These are phyloP conservation scores for Aegilops speltoides DNA, from an alignment of 176 grass and related monocot genomes.

Conservation along the genomic window DNA sequence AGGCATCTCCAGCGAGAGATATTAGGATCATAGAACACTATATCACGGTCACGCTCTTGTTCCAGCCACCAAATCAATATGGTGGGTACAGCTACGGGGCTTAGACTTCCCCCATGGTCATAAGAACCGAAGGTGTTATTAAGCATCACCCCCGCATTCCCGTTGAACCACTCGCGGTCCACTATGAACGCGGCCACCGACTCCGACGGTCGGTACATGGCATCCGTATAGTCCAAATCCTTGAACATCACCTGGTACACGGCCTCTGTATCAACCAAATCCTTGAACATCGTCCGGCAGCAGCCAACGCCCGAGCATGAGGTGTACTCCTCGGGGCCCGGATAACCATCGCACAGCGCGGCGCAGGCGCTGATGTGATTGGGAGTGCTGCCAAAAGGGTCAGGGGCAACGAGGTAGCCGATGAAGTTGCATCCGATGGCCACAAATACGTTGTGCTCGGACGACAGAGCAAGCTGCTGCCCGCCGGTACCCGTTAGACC, in stretches of 20 bases:
- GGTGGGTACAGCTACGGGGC: too few species aligned
- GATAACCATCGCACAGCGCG: background rate
- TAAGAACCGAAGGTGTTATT: background rate
- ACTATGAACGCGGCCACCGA: background rate
- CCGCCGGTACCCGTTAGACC: too few species aligned
- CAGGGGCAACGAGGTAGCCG: background rate
- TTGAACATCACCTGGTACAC: background rate
- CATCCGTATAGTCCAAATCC: background rate
- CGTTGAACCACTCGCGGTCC: background rate
- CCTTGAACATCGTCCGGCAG: background rate
- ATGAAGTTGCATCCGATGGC: slow-evolving; percentile 8
- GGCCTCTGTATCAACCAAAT: background rate
- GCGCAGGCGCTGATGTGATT: background rate
- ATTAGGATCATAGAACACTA: too few species aligned
- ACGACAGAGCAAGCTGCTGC: background rate
- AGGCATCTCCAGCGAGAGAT: too few species aligned
- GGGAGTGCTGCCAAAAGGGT: too few species aligned
- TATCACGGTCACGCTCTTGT: too few species aligned
- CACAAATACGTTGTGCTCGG: slow-evolving; percentile 10
- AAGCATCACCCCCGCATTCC: background rate
- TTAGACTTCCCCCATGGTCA: too few species aligned
- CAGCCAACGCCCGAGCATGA: background rate
- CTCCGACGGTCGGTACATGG: too few species aligned
- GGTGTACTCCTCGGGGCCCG: background rate
- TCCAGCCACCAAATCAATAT: too few species aligned